Percentiles rank a stretch among this genome's conserved stretches.
phyloP scores from a whole-genome alignment of 805 yeast species.

The Nakazawaea populi region DNA sequence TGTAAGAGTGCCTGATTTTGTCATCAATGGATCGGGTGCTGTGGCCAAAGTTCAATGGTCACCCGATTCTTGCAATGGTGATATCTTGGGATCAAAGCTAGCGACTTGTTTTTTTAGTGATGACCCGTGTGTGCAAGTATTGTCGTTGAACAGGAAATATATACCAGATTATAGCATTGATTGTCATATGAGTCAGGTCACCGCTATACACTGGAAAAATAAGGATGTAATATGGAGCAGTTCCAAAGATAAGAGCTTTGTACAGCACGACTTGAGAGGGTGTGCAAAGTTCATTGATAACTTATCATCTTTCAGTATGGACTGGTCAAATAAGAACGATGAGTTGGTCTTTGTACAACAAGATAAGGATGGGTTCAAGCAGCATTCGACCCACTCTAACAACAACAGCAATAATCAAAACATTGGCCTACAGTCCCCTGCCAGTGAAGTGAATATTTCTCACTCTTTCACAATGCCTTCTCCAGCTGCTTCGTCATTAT shows the following conservation, averaged over 20 bases:
- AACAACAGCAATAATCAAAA: neutral
- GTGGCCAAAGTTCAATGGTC: conserved; percentile 74
- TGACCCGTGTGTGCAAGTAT: conserved; percentile 64
- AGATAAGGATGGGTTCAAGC: conserved; percentile 35
- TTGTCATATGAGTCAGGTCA: conserved; percentile 40
- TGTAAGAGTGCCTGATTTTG: conserved; percentile 55
- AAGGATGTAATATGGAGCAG: conserved; percentile 41
- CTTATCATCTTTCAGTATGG: conserved; percentile 42
- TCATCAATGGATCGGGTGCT: conserved; percentile 70
- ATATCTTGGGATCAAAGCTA: conserved; percentile 53
- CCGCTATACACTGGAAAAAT: conserved; percentile 53
- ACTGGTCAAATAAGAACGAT: conserved; percentile 52
- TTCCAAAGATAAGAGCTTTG: conserved; percentile 43
- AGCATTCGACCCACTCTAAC: conserved; percentile 17
- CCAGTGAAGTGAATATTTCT: conserved; percentile 13
- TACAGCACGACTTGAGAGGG: conserved; percentile 39
- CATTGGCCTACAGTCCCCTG: conserved; percentile 12
- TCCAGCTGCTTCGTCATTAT: conserved; percentile 11
- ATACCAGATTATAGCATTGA: conserved; percentile 58
- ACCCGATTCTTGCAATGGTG: conserved; percentile 30
- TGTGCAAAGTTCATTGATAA: conserved; percentile 42
- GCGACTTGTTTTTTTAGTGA: conserved; percentile 72
- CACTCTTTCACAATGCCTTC: neutral
- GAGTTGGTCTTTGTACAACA: conserved; percentile 50
- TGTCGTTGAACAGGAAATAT: conserved; percentile 63